A percentile compares a stretch with the other conserved stretches of the same genome.
These are phyloP conservation scores for Westerdykella aurantiaca DNA, from an alignment of 2,329 filamentous ascomycete species.

Conservation along the genomic window DNA sequence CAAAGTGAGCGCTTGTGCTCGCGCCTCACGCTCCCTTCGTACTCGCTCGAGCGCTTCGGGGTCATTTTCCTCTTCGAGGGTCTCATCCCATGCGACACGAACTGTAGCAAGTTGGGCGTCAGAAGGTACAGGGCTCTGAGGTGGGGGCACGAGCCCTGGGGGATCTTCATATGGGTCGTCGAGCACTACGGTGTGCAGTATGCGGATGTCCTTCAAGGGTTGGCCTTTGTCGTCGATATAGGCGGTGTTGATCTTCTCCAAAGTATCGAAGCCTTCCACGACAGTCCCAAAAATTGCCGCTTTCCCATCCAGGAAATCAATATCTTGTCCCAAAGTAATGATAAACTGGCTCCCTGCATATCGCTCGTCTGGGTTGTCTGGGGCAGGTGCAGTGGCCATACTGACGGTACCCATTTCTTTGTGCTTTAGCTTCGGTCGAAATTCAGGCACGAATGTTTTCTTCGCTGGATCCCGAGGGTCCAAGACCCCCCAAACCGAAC, in stretches of 20 bases:
- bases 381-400: slow-evolving; percentile 84
- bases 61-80: slow-evolving; percentile 70
- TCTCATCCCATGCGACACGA: slow-evolving; percentile 83
- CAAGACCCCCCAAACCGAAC: slow-evolving; percentile 83
- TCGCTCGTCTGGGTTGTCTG: slow-evolving; percentile 71
- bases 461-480: slow-evolving; percentile 56
- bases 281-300: slow-evolving; percentile 94
- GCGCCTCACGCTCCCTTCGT: slow-evolving; percentile 81
- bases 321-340: slow-evolving; percentile 80
- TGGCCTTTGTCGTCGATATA: slow-evolving; percentile 82
- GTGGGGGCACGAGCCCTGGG: slow-evolving; percentile 66
- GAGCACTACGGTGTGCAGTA: slow-evolving; percentile 85
- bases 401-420: slow-evolving; percentile 85
- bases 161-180: slow-evolving; percentile 92
- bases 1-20: slow-evolving; percentile 87
- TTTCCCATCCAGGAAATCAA: slow-evolving; percentile 87
- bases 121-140: slow-evolving; percentile 72
- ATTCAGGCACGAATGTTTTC: slow-evolving; percentile 75
- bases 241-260: slow-evolving; percentile 88
- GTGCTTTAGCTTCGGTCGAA: slow-evolving; percentile 84
- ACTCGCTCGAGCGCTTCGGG: slow-evolving; percentile 74
- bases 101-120: slow-evolving; percentile 85
- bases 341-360: slow-evolving; percentile 90
- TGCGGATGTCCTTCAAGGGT: slow-evolving; percentile 88
- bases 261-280: slow-evolving; percentile 87